Conservation (phyloP, 2,329 filamentous ascomycete genomes). For the Lasiodiplodia gonubiensis region DNA sequence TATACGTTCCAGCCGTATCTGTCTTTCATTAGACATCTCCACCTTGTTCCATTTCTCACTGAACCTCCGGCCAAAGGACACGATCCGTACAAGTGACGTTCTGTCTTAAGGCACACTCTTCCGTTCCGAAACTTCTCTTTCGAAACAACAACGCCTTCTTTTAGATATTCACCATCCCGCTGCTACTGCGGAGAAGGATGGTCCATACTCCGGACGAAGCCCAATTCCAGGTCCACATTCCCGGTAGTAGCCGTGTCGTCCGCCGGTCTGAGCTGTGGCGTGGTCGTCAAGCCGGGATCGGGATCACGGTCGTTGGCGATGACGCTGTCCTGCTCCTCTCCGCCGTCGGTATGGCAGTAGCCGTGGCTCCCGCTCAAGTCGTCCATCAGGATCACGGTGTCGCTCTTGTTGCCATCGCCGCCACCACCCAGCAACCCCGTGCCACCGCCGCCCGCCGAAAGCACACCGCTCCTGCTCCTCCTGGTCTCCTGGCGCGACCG, state of each 20-base stretch:
- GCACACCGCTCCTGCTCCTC: neutral
- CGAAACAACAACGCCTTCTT: neutral
- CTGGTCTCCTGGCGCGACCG: neutral
- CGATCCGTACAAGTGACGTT: too few species aligned
- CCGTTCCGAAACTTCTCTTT: neutral
- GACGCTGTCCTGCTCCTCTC: neutral
- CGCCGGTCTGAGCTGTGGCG: neutral
- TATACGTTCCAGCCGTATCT: neutral
- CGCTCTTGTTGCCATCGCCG: neutral
- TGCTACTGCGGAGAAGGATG: neutral
- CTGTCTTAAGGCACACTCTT: neutral
- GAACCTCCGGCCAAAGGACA: neutral
- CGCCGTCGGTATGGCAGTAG: neutral
- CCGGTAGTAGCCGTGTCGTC: neutral
- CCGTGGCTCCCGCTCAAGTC: neutral
- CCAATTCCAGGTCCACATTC: neutral
- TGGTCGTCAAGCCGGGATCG: neutral
- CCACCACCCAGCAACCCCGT: neutral
- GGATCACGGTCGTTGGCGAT: neutral
- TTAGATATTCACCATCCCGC: neutral
- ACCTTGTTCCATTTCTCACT: neutral
- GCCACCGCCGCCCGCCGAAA: neutral
- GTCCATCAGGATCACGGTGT: slow-evolving; percentile 19
- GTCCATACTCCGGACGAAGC: neutral
- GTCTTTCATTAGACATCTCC: neutral